Evolutionary conservation across 352 stramenopile species (phyloP).

Genomic region (Phytophthora tubulina): DNA sequence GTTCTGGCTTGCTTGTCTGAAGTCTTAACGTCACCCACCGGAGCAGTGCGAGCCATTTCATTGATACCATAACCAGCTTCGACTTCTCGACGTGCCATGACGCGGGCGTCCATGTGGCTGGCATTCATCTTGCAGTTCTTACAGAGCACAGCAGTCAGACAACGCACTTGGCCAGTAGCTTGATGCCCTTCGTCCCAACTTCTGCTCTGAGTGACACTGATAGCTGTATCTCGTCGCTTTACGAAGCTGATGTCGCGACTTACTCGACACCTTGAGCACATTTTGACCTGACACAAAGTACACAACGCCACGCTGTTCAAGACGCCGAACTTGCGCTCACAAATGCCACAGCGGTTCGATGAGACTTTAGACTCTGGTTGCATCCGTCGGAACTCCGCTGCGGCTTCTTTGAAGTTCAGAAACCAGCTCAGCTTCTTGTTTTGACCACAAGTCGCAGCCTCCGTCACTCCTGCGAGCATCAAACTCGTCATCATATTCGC

Average conservation of each 20-base stretch:
- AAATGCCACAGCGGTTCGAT: slow-evolving; percentile 45
- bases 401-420: slow-evolving; percentile 29
- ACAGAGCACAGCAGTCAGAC: slow-evolving; percentile 54
- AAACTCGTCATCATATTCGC: slow-evolving; percentile 33
- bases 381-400: slow-evolving; percentile 28
- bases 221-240: slow-evolving; percentile 10
- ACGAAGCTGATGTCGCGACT: slow-evolving; percentile 43
- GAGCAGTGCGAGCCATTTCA: slow-evolving; percentile 15
- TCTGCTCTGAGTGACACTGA: slow-evolving; percentile 9
- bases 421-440: slow-evolving; percentile 69
- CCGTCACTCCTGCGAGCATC: slow-evolving; percentile 33
- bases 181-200: slow-evolving; percentile 35
- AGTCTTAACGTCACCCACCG: neutral
- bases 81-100: slow-evolving; percentile 34
- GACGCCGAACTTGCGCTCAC: slow-evolving; percentile 47
- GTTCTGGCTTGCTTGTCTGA: slow-evolving; percentile 1
- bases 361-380: slow-evolving; percentile 17
- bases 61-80: slow-evolving; percentile 13
- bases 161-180: slow-evolving; percentile 23
- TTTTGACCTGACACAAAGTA: slow-evolving; percentile 42
- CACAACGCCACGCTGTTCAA: slow-evolving; percentile 47
- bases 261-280: slow-evolving; percentile 54
- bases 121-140: slow-evolving; percentile 60
- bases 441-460: slow-evolving; percentile 59
- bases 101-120: slow-evolving; percentile 36